Conservation (phyloP, 2,329 filamentous ascomycete species). For the Sclerotinia borealis region DNA sequence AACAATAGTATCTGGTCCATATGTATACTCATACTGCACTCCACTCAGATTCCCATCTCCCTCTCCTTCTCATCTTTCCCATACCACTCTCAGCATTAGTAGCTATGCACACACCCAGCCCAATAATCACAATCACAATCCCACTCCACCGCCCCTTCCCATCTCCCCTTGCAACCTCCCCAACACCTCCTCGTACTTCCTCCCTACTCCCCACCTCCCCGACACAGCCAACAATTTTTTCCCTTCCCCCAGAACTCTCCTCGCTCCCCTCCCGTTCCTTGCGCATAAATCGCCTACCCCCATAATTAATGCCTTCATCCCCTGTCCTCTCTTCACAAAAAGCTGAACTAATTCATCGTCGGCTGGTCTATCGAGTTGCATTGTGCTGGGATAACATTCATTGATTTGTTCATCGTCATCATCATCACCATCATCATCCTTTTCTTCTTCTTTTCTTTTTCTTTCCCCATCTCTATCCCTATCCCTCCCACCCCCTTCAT, state of each 20-base stretch:
- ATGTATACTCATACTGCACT: too few species aligned
- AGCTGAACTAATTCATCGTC: conserved; percentile 53
- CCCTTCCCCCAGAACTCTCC: conserved; percentile 35
- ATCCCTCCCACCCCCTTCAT: neutral
- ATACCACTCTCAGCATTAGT: too few species aligned
- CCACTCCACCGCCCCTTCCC: neutral
- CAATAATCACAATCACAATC: too few species aligned
- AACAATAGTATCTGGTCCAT: too few species aligned
- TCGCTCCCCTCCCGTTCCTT: conserved; percentile 31
- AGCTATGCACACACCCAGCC: too few species aligned
- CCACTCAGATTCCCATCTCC: too few species aligned
- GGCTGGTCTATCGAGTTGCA: conserved; percentile 48
- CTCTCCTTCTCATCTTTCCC: too few species aligned
- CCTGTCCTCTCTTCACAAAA: conserved; percentile 45
- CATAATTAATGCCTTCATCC: conserved; percentile 45
- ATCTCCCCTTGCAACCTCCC: neutral
- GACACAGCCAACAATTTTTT: conserved; percentile 14
- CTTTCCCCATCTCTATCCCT: neutral
- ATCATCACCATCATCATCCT: neutral
- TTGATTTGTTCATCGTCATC: conserved; percentile 14
- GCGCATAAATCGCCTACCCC: conserved; percentile 47
- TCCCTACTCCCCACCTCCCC: neutral
- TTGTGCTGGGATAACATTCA: conserved; percentile 36
- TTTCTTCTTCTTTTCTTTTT: neutral
- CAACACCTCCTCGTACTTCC: neutral